Evolutionary conservation across 2,329 filamentous ascomycete genomes (phyloP).

Genomic region (Botryosphaeria dothidea): DNA sequence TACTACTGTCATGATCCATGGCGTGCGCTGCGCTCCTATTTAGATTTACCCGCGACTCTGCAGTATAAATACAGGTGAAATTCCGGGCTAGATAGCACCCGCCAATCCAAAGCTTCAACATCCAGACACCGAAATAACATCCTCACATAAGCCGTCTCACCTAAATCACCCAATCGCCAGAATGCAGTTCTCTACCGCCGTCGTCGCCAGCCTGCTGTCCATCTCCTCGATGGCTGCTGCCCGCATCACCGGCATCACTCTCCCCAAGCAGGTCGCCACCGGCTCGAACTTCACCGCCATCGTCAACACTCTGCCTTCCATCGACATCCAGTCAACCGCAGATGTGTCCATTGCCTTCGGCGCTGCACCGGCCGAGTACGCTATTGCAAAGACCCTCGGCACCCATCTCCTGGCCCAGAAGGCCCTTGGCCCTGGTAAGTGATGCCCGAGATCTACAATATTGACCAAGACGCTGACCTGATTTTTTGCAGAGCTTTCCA

Average conservation of each 20-base stretch:
- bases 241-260: slow-evolving; percentile 47
- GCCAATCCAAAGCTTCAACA: neutral
- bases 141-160: neutral
- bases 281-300: slow-evolving; percentile 40
- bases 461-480: neutral
- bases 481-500: slow-evolving; percentile 20
- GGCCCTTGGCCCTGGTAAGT: neutral
- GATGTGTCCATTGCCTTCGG: slow-evolving; percentile 50
- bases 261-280: slow-evolving; percentile 44
- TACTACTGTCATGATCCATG: neutral
- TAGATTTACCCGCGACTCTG: neutral
- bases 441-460: neutral
- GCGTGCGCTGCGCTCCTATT: neutral
- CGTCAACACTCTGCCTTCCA: slow-evolving; percentile 41
- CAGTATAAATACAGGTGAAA: neutral
- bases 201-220: slow-evolving; percentile 24
- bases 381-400: slow-evolving; percentile 33
- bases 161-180: neutral
- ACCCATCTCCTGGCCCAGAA: neutral
- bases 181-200: slow-evolving; percentile 24
- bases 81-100: neutral
- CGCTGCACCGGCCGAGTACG: slow-evolving; percentile 28
- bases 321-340: slow-evolving; percentile 44
- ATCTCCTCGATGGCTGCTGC: slow-evolving; percentile 32
- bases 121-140: neutral